Evolutionary conservation across 495 filamentous ascomycete genomes (phyloP), one percentile per base, ranked within the genome.

Genomic region (Hypoxylon crocopeplum): DNA sequence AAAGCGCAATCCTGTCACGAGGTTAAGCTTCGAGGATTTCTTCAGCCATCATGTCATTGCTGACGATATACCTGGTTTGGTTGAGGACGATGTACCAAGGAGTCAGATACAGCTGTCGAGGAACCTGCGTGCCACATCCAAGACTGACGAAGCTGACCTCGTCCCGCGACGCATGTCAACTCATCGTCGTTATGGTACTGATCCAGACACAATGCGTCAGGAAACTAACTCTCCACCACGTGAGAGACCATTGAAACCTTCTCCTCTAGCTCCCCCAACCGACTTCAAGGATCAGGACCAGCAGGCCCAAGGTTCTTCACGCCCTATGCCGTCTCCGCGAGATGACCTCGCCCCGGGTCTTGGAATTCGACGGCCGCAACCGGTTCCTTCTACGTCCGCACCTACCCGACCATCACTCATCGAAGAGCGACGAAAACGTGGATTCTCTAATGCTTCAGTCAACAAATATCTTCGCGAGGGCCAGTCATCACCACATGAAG

Each of bases 1-100:
- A 59, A 96, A 93, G 77, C 86, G 89, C 44, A 91, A 86, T 37
- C 92, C 94, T 0, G 82, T 88, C 1, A 91, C 96, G 60, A 81
- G 94, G 32, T 83, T 96, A 74, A 86, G 82, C 34, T 98, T 96
- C 59, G 81, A 87, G 8, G 81, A 87, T 27, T 93, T 96, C 65
- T 97, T 98, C 71, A 75, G 76, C 13, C 82, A 89, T 63, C 69
- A 79, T 46, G 86, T 96, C 27, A 84, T 98, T 45, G 84, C 81
- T 17, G 86, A 84, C 27, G 83, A 86, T 1, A 98, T 98, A 58
- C 94, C 94, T 2, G 91, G 88, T 10, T 76, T 97, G 19, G 82
- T 91, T 10, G 86, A 82, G 17, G 90, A 96, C 57, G 92, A 96
- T 70, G 53, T 82, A 29, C 82, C 86, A 15, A 72, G 69, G 48